Base-by-base conservation (phyloP, 495 filamentous ascomycete species). In the Articulospora tetracladia region DNA sequence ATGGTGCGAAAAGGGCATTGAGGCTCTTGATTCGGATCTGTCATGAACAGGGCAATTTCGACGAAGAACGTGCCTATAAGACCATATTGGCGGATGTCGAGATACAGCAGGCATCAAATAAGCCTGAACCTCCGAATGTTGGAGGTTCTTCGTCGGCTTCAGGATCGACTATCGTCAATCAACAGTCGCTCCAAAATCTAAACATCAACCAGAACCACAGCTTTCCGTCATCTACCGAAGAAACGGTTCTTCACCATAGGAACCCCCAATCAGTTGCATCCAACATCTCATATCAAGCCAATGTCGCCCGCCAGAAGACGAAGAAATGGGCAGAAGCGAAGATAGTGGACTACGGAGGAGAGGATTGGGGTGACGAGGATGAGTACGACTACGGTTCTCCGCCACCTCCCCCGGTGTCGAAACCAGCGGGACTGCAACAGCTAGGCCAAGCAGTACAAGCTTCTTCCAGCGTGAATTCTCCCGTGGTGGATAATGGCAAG, bases 281-380 rank as follows among this genome's bases (percentile, higher is more conserved):
- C 2, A 59, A 56, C 59, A 66, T 72, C 3, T 69, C 71, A 34
- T 84, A 81, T 65, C 77, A 77, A 58, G 81, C 92, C 13, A 96
- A 98, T 69, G 87, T 97, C 26, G 92, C 90, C 73, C 89, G 94
- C 58, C 79, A 87, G 30, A 96, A 97, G 75, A 97, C 94, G 19
- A 92, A 86, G 74, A 92, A 92, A 76, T 98, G 94, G 94, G 87
- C 93, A 12, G 87, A 97, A 66, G 94, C 94, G 23, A 95, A 93
- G 70, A 79, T 85, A 36, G 84, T 86, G 59, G 87, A 87, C 59
- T 98, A 98, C 67, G 94, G 93, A 67, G 94, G 93, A 60, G 92
- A 91, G 64, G 93, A 96, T 66, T 97, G 94, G 90, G 94, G 92
- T 44, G 89, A 88, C 50, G 89, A 91, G 30, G 89, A 93, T 47